Percentiles rank a stretch among this genome's conserved stretches.
These are phyloP conservation scores for Yamadazyma takamatsuzukensis DNA, from an alignment of 805 yeast species.

Conservation along the genomic window DNA sequence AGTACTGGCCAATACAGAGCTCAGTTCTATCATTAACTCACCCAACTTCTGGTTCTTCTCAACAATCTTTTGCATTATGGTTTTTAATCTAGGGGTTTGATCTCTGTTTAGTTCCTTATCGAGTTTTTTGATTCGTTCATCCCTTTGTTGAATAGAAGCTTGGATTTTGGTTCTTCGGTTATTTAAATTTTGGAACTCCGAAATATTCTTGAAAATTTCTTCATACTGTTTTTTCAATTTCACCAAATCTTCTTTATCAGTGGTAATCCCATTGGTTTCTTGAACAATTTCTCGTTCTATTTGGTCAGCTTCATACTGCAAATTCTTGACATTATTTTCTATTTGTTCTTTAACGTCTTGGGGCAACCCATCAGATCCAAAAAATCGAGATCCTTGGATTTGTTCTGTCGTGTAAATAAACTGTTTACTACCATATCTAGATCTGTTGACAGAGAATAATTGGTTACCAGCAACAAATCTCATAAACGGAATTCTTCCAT, in stretches of 20 bases:
- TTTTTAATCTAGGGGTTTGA: constrained; percentile 35
- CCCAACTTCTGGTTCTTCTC: constrained; percentile 13
- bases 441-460: constrained; percentile 48
- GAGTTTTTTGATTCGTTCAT: constrained; percentile 27
- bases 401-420: constrained; percentile 40
- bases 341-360: constrained; percentile 10
- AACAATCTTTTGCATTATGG: constrained; percentile 24
- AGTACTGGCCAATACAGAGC: not conserved
- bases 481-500: constrained; percentile 44
- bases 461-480: constrained; percentile 61
- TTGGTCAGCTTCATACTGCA: not conserved
- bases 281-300: not conserved
- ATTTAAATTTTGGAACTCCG: too few species aligned
- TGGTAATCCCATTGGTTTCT: not conserved
- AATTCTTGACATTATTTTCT: not conserved
- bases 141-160: constrained; percentile 20
- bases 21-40: not conserved
- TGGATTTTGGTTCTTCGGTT: constrained; percentile 16
- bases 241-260: not conserved
- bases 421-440: constrained; percentile 63
- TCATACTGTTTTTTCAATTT: not conserved
- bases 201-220: too few species aligned
- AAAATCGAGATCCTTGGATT: constrained; percentile 24
- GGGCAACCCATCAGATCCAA: constrained; percentile 32
- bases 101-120: constrained; percentile 40